phyloP scores from a whole-genome alignment of 306 rosid genomes.

The Sesbania bispinosa region DNA sequence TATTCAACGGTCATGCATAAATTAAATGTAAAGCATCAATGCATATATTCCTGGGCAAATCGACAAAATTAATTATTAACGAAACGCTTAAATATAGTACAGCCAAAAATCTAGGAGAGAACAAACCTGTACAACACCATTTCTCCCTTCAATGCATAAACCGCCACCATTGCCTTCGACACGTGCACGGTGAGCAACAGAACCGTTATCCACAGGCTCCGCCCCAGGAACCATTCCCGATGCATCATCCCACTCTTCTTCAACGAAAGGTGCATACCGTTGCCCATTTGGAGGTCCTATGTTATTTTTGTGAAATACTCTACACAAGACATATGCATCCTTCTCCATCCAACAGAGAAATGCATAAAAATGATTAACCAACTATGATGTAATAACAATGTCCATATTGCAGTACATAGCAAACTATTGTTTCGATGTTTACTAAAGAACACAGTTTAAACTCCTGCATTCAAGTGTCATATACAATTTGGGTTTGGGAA shows the following conservation, averaged over 20 bases:
- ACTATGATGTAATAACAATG: slow-evolving; percentile 35
- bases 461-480: slow-evolving; percentile 37
- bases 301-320: slow-evolving; percentile 98
- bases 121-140: slow-evolving; percentile 44
- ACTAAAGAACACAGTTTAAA: slow-evolving; percentile 33
- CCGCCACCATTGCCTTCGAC: slow-evolving; percentile 35
- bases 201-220: slow-evolving; percentile 31
- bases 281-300: slow-evolving; percentile 99
- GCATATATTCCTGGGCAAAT: background rate
- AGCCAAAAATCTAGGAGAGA: background rate
- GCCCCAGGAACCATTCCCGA: slow-evolving; percentile 63
- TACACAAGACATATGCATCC: slow-evolving; percentile 95
- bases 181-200: slow-evolving; percentile 26
- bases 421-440: slow-evolving; percentile 13
- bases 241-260: slow-evolving; percentile 93
- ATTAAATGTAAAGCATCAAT: slow-evolving; percentile 4
- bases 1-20: background rate
- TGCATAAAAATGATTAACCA: slow-evolving; percentile 26
- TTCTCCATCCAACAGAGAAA: slow-evolving; percentile 56
- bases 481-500: slow-evolving; percentile 26
- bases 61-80: background rate
- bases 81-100: background rate
- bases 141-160: slow-evolving; percentile 32
- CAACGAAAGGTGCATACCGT: slow-evolving; percentile 95
- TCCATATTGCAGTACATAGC: slow-evolving; percentile 24